Base-by-base conservation (phyloP, 352 stramenopile species). In the Globisporangium nodosum region DNA sequence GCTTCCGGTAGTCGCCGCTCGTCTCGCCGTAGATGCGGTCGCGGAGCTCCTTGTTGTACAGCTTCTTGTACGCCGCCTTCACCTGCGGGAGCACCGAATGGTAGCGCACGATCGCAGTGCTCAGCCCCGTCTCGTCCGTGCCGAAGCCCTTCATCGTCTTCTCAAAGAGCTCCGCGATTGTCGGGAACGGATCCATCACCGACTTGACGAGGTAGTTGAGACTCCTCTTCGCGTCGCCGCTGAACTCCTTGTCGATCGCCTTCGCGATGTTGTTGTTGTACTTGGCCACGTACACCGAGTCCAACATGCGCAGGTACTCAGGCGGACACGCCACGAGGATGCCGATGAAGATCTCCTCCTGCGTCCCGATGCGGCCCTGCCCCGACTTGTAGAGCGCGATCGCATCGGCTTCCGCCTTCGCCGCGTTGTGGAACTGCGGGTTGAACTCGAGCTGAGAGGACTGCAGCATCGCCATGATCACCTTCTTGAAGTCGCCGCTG, bases 191-290 rank as follows among this genome's bases (percentile, higher is more conserved):
- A 47, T 91, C 75, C 49, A 92, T 73, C 1, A 74, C 70, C 30
- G 66, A 75, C 40, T 71, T 64, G 30, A 84, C 65, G 6, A 88
- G 60, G 51, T 85, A 87, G 50, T 76, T 76, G 35, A 93, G 78
- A 62, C 66, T 78, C 39, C 75, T 78, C 69, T 88, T 87, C 40
- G 83, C 83, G 52, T 90, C 76, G 5, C 83, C 83, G 37, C 81
- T 88, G 50, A 93, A 93, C 64, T 93, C 83, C 60, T 87, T 91
- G 39, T 93, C 76, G 8, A 93, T 67, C 3, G 83, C 83, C 54
- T 88, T 86, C 27, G 68, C 70, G 51, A 93, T 85, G 56, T 85
- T 85, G 65, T 91, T 87, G 64, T 75, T 85, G 70, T 91, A 86
- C 74, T 91, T 89, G 64, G 69, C 66, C 39, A 83, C 69, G 58